phyloP scores from a whole-genome alignment of 129 eudicot genomes.

The Helianthus annuus region DNA sequence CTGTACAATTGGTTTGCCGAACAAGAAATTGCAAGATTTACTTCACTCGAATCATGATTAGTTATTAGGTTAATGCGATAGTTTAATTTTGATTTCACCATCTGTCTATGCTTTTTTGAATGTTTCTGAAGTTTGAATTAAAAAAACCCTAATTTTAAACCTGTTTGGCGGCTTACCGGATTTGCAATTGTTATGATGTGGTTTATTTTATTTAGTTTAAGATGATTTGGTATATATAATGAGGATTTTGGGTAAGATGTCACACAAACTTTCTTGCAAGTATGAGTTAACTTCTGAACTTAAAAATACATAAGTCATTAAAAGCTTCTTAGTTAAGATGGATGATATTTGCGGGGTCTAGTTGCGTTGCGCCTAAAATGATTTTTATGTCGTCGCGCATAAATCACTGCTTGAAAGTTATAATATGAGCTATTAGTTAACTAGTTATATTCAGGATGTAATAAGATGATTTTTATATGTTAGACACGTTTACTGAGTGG shows the following conservation, averaged over 20 bases:
- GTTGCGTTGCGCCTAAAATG: neutral
- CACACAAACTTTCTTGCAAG: neutral
- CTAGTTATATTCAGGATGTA: too few species aligned
- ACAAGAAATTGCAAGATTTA: neutral
- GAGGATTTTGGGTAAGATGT: conserved; percentile 9
- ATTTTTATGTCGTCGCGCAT: neutral
- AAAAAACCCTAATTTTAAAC: conserved; percentile 18
- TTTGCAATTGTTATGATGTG: neutral
- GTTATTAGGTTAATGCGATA: neutral
- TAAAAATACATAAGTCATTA: neutral
- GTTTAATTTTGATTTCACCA: neutral
- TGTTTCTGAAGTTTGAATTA: neutral
- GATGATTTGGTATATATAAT: neutral
- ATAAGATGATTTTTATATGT: too few species aligned
- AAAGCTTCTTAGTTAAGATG: neutral
- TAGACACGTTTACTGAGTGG: too few species aligned
- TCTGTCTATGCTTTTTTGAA: neutral
- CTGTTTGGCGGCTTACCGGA: neutral
- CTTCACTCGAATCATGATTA: neutral
- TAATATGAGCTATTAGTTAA: neutral
- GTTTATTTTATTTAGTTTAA: neutral
- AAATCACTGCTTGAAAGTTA: neutral
- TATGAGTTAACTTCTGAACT: neutral
- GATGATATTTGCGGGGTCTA: neutral
- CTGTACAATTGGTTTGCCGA: neutral